Conservation (phyloP, 106 monocot genomes). For the Dendrobium chrysotoxum region DNA sequence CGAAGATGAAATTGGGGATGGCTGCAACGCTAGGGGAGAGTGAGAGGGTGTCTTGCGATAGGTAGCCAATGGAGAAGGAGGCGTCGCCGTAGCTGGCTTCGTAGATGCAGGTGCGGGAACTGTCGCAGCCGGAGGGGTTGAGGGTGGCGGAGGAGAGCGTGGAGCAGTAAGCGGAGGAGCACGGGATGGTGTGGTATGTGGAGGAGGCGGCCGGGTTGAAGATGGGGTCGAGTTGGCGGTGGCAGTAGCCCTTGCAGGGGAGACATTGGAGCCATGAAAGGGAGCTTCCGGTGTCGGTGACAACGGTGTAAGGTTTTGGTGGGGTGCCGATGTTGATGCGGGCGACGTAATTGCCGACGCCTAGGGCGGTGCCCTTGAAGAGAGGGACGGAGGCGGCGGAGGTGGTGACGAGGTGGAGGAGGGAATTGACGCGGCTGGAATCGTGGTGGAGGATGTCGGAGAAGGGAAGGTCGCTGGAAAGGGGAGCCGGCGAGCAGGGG, state of each 20-base stretch:
- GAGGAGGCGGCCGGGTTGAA: constrained; percentile 64
- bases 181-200: constrained; percentile 45
- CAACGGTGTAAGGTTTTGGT: constrained; percentile 37
- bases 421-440: constrained; percentile 28
- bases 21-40: background rate
- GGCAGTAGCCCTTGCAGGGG: constrained; percentile 55
- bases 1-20: constrained; percentile 46
- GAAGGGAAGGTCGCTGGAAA: constrained; percentile 20
- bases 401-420: constrained; percentile 31
- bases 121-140: background rate
- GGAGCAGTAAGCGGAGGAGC: constrained; percentile 46
- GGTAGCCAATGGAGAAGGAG: constrained; percentile 11
- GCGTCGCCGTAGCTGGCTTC: constrained; percentile 7
- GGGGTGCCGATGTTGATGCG: constrained; percentile 68
- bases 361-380: constrained; percentile 27
- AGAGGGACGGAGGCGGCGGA: constrained; percentile 18
- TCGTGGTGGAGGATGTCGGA: constrained; percentile 56
- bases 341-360: constrained; percentile 72
- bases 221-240: constrained; percentile 47
- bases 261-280: constrained; percentile 87
- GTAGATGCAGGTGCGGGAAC: constrained; percentile 7
- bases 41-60: constrained; percentile 12
- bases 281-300: constrained; percentile 91
- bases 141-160: constrained; percentile 46
- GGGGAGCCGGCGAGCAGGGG: constrained; percentile 32